Evolutionary conservation across 2,329 filamentous ascomycete genomes (phyloP), one percentile per base, ranked within the genome.

Genomic region (Aspergillus intermedius): DNA sequence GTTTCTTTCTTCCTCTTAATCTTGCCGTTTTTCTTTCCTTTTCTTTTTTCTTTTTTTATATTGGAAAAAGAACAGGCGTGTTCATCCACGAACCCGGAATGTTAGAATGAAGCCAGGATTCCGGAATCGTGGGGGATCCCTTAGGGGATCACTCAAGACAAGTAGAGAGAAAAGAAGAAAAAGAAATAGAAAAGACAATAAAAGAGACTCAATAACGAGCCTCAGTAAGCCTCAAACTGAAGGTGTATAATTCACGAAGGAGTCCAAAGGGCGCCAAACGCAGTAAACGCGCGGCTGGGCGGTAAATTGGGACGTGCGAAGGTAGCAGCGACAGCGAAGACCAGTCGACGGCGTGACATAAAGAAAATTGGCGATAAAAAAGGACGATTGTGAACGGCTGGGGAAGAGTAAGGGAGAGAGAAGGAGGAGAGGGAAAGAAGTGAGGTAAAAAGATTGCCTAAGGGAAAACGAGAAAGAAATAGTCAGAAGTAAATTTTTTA

Each of bases 381-480:
- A 52, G 50, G 54, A 60, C 37, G 17, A 40, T n/a, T n/a, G 15
- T 19, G 17, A 22, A 21, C 10, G 10, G 22, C 10, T 25, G 15
- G 22, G 41, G 21, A 28, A 25, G 41, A 43, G 61, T 63, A 54
- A 49, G 54, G 49, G 49, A 52, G 54, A 48, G 56, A 53, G 52
- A 49, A 49, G 49, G 46, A 47, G 48, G 47, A 47, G 44, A 47
- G 45, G 41, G 54, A 52, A 64, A 64, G 60, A 55, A 59, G 60
- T 65, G 66, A 66, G 63, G 66, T 70, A 68, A 70, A 68, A 59
- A 58, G 56, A 67, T 70, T 70, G 62, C 63, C 63, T 69, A 70
- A 70, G 59, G 58, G 55, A 59, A 63, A 63, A 58, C 53, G 53
- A 58, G 56, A 35, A 40, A 40, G 17, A 40, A 21, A 19, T 19